A percentile compares a stretch with the other conserved stretches of the same genome.
phyloP scores from a whole-genome alignment of 805 yeast genomes.

The Nematodospora valgi region DNA sequence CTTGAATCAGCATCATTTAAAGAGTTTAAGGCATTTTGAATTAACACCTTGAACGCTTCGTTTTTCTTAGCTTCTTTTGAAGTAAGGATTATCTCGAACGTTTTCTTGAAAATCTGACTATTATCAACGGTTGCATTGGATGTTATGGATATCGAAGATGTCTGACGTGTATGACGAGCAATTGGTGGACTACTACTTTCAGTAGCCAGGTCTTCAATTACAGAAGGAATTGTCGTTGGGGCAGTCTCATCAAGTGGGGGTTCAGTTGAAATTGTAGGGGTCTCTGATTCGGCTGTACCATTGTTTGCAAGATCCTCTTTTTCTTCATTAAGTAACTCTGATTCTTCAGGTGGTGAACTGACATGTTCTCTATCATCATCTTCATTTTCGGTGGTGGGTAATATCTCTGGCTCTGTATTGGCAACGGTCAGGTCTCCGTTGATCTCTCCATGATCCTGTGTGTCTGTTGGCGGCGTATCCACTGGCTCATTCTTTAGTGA shows the following conservation, averaged over 20 bases:
- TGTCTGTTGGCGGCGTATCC: no score
- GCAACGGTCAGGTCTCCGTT: background rate
- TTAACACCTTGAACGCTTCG: conserved; percentile 33
- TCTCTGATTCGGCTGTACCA: conserved; percentile 1
- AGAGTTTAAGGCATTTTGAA: conserved; percentile 41
- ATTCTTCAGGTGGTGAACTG: conserved; percentile 1
- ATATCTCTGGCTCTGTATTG: background rate
- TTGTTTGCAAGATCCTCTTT: conserved; percentile 3
- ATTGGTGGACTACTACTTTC: background rate
- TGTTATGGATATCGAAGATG: conserved; percentile 13
- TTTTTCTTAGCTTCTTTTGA: conserved; percentile 62
- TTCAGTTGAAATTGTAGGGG: conserved; percentile 7
- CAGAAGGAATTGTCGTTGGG: conserved; percentile 1
- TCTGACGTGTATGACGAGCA: conserved; percentile 11
- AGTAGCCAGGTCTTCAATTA: background rate
- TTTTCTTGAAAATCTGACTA: conserved; percentile 41
- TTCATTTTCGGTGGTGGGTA: background rate
- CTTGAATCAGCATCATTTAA: conserved; percentile 39
- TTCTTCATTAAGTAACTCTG: conserved; percentile 2
- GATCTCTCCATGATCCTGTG: background rate
- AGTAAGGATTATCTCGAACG: conserved; percentile 54
- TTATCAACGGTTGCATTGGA: conserved; percentile 22
- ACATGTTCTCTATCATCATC: background rate
- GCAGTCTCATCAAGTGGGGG: no score
- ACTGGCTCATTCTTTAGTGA: no score